Evolutionary conservation across 108 stramenopile species (phyloP).

Genomic region (Nitzschia putrida): DNA sequence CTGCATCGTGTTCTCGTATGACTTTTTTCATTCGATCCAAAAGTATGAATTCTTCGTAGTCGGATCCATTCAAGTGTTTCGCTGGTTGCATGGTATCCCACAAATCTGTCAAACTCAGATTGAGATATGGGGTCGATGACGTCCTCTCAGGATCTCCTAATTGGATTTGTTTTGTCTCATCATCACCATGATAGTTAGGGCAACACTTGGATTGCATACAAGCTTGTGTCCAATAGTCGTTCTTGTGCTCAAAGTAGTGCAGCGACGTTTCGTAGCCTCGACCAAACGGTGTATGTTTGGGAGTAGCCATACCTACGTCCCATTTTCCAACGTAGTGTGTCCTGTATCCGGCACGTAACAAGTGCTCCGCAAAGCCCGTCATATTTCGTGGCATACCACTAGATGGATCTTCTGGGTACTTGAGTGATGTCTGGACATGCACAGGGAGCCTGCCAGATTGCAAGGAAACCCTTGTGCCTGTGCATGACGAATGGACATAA

Average conservation of each 20-base stretch:
- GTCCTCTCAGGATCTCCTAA: not conserved
- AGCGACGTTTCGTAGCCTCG: constrained; percentile 46
- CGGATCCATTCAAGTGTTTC: constrained; percentile 14
- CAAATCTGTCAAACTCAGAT: constrained; percentile 22
- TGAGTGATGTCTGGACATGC: constrained; percentile 30
- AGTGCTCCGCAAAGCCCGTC: constrained; percentile 34
- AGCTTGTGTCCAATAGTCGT: constrained; percentile 41
- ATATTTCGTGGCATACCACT: constrained; percentile 42
- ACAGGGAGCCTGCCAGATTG: constrained; percentile 42
- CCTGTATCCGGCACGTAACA: constrained; percentile 21
- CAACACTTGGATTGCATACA: constrained; percentile 22
- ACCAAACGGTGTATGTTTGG: constrained; percentile 40
- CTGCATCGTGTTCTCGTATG: constrained; percentile 13
- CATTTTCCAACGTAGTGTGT: constrained; percentile 47
- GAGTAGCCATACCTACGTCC: constrained; percentile 59
- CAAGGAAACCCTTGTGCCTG: constrained; percentile 32
- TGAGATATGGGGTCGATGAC: not conserved
- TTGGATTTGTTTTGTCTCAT: not conserved
- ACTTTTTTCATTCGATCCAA: constrained; percentile 10
- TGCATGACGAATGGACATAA: constrained; percentile 45
- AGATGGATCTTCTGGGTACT: constrained; percentile 29
- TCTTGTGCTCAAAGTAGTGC: constrained; percentile 42
- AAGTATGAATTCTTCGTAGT: constrained; percentile 32
- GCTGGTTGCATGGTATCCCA: constrained; percentile 32
- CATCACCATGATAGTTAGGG: not conserved